Percentiles rank a stretch among this genome's conserved stretches.
phyloP scores from a whole-genome alignment of 305 asterid species.

The Rubia tinctorum region DNA sequence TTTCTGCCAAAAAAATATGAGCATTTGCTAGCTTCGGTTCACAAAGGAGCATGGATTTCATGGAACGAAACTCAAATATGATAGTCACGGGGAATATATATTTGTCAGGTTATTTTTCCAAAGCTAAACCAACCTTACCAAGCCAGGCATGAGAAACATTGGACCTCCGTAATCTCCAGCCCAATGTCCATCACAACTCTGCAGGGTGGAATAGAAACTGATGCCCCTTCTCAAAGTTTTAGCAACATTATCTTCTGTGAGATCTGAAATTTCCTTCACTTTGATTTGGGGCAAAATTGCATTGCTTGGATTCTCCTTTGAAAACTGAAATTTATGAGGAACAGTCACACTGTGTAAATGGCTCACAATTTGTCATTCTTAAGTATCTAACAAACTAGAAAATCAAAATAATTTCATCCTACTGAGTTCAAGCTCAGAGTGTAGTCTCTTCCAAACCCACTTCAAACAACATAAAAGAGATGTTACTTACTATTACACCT shows the following conservation, averaged over 20 bases:
- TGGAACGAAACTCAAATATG: neutral
- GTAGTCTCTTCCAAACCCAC: neutral
- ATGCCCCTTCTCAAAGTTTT: slow-evolving; percentile 69
- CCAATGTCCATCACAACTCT: slow-evolving; percentile 92
- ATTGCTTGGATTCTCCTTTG: slow-evolving; percentile 61
- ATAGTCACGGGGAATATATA: too few species aligned
- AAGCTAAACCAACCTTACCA: slow-evolving; percentile 47
- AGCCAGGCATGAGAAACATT: slow-evolving; percentile 91
- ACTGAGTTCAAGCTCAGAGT: neutral
- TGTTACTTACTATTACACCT: neutral
- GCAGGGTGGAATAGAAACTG: slow-evolving; percentile 69
- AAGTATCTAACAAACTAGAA: neutral
- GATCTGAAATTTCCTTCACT: slow-evolving; percentile 62
- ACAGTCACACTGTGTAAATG: neutral
- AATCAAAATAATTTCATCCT: neutral
- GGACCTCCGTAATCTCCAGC: slow-evolving; percentile 59
- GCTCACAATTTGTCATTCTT: neutral
- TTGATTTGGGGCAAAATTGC: slow-evolving; percentile 51
- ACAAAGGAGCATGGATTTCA: slow-evolving; percentile 10
- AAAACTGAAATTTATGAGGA: slow-evolving; percentile 38
- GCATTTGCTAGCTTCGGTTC: neutral
- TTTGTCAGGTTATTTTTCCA: neutral
- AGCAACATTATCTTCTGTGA: slow-evolving; percentile 67
- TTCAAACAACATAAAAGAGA: neutral
- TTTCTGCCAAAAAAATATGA: neutral